Percentiles rank a stretch among this genome's conserved stretches.
phyloP scores from a whole-genome alignment of 768 basidiomycete genomes.

The Xerocomus spinulosus region DNA sequence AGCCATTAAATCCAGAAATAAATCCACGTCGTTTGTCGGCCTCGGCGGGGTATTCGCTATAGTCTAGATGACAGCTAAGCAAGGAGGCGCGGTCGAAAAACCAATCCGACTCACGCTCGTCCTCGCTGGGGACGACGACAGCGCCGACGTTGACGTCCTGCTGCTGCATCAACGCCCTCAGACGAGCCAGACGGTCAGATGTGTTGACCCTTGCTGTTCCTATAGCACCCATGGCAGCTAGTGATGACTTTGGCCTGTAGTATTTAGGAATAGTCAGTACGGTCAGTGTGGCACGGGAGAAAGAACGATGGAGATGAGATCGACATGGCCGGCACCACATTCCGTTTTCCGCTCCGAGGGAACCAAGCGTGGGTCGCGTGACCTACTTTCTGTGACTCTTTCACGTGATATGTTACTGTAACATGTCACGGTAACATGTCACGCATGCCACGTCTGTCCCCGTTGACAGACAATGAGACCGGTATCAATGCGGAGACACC shows the following conservation, averaged over 20 bases:
- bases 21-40: conserved; percentile 82
- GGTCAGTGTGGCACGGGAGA: conserved; percentile 11
- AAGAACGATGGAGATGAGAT: conserved; percentile 19
- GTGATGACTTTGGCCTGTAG: conserved; percentile 9
- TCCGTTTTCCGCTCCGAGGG: conserved; percentile 21
- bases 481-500: neutral
- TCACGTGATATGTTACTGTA: neutral
- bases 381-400: neutral
- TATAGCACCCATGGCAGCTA: conserved; percentile 34
- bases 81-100: neutral
- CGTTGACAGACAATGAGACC: too few species aligned
- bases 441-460: too few species aligned
- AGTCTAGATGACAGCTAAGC: conserved; percentile 46
- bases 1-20: conserved; percentile 93
- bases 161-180: conserved; percentile 68
- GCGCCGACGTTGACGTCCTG: conserved; percentile 56
- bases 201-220: conserved; percentile 53
- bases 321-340: conserved; percentile 23
- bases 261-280: neutral
- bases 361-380: conserved; percentile 3
- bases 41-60: conserved; percentile 82
- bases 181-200: conserved; percentile 51
- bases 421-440: neutral
- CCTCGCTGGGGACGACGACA: conserved; percentile 85
- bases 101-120: conserved; percentile 64